Evolutionary conservation across 2,329 filamentous ascomycete genomes (phyloP), one percentile per base, ranked within the genome.

Genomic region (Xylariales sp.): DNA sequence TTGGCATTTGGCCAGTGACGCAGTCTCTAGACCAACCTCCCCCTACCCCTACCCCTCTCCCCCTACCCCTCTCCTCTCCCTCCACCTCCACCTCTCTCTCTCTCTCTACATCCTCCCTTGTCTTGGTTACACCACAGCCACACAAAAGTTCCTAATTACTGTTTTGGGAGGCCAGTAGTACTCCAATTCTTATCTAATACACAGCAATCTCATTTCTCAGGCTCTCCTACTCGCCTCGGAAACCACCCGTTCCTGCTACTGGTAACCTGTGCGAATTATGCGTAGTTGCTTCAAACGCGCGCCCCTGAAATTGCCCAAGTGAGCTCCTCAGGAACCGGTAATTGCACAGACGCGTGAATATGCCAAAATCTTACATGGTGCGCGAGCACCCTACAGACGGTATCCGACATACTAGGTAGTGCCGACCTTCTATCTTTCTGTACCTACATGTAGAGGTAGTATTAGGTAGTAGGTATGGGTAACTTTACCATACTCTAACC

Each of bases 141-240:
- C 28, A 39, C 63, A 71, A 69, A 71, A 54, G 69, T 69, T 63
- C 69, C 56, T 12, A 43, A 56, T 63, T 71, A 67, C 69, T 10
- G 49, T 54, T 71, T 71, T 71, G 49, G 69, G 69, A 65, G 50
- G 16, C 34, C 52, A 23, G 54, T 57, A 50, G 30, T 67, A 62
- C 67, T 63, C 64, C 64, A 64, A 67, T 23, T 61, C 54, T 67
- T 52, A 60, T 53, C 55, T 63, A 65, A 65, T 60, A 43, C 48
- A 57, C 23, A 60, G 7, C 36, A 23, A 52, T 64, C 43, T 59
- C 61, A 62, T 58, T 65, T 34, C 60, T 45, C 39, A 48, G 18
- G 23, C 23, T 23, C 23, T 23, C 23, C 23, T 23, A 23, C 23
- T 23, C 23, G 23, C 64, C 43, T 50, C 56, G 64, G 54, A 62